Base-by-base conservation (phyloP, 805 yeast species). In the Gaillardinia entomophila region DNA sequence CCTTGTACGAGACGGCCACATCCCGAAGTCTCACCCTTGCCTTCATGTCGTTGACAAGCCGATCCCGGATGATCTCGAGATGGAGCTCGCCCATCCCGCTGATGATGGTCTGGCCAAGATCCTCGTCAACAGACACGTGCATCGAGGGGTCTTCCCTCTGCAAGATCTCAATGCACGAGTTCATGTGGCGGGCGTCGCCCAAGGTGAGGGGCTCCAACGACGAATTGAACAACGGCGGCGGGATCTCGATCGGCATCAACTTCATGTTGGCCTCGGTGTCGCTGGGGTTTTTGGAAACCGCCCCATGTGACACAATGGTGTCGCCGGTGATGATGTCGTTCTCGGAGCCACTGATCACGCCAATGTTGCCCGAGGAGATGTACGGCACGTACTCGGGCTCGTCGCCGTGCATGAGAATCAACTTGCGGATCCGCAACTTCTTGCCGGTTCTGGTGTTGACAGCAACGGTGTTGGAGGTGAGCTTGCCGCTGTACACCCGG, bases 11-110 rank as follows among this genome's bases (percentile, higher is more conserved):
- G 4, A 92, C 96, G 63, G 79, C 85, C 14, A 92, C 85, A 32
- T 80, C 79, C 28, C 96, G 88, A 25, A 87, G 69, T 20, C 79
- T 79, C 1, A 85, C 82, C 35, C 80, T 77, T 3, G 95, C 96
- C 53, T 82, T 81, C 71, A 88, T 68, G 36, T 87, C 95, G 27
- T 73, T 74, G n/a, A 85, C 60, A 26, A 88, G 68, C 34, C 97
- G 68, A 46, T 86, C 92, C 30, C 69, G 71, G 2, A 92, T 83
- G 43, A 92, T 88, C 45, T 92, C 97, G 31, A 92, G 67, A 60
- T 92, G 98, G 30, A 92, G 67, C 51, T 92, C 97, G 26, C 98
- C 98, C 97, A 90, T 90, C 20, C 98, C 98, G 13, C 95, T 79
- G 19, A 92, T 58, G 17, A 89, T 73, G 2, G 89, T 79, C 60